These are phyloP conservation scores for Metschnikowia aberdeeniae DNA, from an alignment of 805 yeast species.

Conservation along the genomic window DNA sequence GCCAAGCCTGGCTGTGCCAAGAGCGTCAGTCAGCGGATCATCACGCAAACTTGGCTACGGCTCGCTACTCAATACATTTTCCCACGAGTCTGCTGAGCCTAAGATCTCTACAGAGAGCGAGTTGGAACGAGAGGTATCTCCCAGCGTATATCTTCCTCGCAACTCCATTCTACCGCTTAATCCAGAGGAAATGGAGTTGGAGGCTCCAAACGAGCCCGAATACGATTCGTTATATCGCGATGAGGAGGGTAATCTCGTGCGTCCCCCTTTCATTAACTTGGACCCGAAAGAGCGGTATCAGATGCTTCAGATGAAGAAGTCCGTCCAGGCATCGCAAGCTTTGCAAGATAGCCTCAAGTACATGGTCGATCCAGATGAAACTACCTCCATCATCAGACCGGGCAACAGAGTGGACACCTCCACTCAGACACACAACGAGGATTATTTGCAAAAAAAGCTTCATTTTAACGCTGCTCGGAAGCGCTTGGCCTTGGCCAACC, in stretches of 20 bases:
- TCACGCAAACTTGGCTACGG: slow-evolving; percentile 7
- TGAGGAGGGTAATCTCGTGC: slow-evolving; percentile 33
- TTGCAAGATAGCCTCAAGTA: slow-evolving; percentile 33
- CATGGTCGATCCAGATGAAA: slow-evolving; percentile 40
- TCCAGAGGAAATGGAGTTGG: slow-evolving; percentile 10
- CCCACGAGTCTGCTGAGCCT: slow-evolving; percentile 8
- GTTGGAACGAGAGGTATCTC: slow-evolving; percentile 13
- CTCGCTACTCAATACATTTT: slow-evolving; percentile 8
- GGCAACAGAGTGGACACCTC: slow-evolving; percentile 35
- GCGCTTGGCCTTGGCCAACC: slow-evolving; percentile 13
- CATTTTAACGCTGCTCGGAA: slow-evolving; percentile 22
- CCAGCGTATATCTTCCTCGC: slow-evolving; percentile 15
- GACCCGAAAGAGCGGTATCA: slow-evolving; percentile 43
- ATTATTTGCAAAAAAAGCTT: slow-evolving; percentile 26
- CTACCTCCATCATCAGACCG: slow-evolving; percentile 19
- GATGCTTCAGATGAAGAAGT: slow-evolving; percentile 35
- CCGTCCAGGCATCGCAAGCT: slow-evolving; percentile 33
- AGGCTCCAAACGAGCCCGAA: slow-evolving; percentile 21
- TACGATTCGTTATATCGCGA: slow-evolving; percentile 34
- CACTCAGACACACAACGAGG: slow-evolving; percentile 38
- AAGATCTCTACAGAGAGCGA: slow-evolving; percentile 4
- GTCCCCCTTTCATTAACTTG: slow-evolving; percentile 43
- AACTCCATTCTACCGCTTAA: slow-evolving; percentile 15
- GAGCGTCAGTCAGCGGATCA: slow-evolving; percentile 10
- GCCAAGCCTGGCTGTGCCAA: slow-evolving; percentile 11